A percentile compares a stretch with the other conserved stretches of the same genome.
phyloP scores from a whole-genome alignment of 768 basidiomycete genomes.

The Obba rivulosa region DNA sequence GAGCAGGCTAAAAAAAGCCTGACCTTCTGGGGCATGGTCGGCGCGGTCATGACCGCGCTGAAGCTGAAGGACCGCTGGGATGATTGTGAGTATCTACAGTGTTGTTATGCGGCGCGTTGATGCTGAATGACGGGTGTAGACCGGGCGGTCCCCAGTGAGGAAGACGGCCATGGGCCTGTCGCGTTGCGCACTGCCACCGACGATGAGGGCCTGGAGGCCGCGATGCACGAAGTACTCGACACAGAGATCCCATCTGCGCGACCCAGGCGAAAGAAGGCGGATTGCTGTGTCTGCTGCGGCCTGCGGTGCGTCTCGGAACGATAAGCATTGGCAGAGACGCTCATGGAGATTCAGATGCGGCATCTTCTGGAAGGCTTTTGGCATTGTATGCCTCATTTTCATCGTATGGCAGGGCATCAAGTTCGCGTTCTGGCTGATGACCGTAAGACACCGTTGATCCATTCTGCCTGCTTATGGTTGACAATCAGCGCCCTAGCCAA shows the following conservation, averaged over 20 bases:
- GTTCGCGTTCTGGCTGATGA: conserved; percentile 42
- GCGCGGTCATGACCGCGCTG: conserved; percentile 38
- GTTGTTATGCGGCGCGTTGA: not conserved
- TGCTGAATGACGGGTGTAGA: conserved; percentile 26
- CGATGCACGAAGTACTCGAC: conserved; percentile 16
- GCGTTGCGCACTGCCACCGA: conserved; percentile 19
- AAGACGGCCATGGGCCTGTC: conserved; percentile 26
- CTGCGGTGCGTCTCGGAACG: conserved; percentile 32
- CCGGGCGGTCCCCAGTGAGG: conserved; percentile 35
- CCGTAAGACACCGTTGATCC: conserved; percentile 27
- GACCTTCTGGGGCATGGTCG: conserved; percentile 39
- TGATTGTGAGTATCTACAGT: conserved; percentile 32
- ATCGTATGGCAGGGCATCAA: conserved; percentile 38
- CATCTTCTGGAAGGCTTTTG: conserved; percentile 51
- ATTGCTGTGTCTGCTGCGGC: conserved; percentile 50
- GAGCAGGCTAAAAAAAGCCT: conserved; percentile 6
- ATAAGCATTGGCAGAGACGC: not conserved
- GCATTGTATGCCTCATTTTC: conserved; percentile 39
- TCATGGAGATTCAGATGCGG: conserved; percentile 40
- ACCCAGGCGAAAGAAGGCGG: conserved; percentile 27
- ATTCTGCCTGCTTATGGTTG: not conserved
- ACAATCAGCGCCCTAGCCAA: conserved; percentile 31
- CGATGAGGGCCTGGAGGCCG: conserved; percentile 7
- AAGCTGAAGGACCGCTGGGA: conserved; percentile 44
- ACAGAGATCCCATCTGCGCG: conserved; percentile 19